Conservation (phyloP, 169 alveolate species). For the Sarcocystis neurona region DNA sequence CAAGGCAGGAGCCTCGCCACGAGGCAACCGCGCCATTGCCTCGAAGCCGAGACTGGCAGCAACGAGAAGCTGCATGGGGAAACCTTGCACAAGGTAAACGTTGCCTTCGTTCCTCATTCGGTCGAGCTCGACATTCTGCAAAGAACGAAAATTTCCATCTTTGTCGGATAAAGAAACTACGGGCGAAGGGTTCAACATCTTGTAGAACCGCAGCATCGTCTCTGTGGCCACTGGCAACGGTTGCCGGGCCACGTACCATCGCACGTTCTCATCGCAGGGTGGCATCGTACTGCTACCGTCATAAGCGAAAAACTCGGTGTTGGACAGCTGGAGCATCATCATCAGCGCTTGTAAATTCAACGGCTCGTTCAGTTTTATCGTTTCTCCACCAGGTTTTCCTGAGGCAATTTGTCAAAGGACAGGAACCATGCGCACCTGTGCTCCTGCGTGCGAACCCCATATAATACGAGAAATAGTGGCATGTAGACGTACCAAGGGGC, state of each 20-base stretch:
- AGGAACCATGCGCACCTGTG: too few species aligned
- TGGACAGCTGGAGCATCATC: slow-evolving; percentile 82
- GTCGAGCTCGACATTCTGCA: slow-evolving; percentile 77
- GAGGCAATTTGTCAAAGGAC: too few species aligned
- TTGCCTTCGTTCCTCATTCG: slow-evolving; percentile 74
- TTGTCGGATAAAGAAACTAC: slow-evolving; percentile 64
- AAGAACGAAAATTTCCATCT: slow-evolving; percentile 72
- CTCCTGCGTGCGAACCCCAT: too few species aligned
- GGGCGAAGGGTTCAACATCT: slow-evolving; percentile 74
- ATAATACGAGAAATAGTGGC: too few species aligned
- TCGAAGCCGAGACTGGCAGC: slow-evolving; percentile 67
- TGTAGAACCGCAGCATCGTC: slow-evolving; percentile 79
- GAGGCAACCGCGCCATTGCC: slow-evolving; percentile 55
- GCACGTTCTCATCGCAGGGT: slow-evolving; percentile 80
- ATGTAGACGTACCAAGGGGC: too few species aligned
- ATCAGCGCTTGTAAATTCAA: slow-evolving; percentile 78
- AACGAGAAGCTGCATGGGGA: slow-evolving; percentile 80
- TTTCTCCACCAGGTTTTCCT: too few species aligned
- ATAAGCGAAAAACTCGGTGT: slow-evolving; percentile 78
- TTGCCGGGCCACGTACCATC: slow-evolving; percentile 85
- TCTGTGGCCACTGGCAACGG: slow-evolving; percentile 85
- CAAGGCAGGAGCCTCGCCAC: too few species aligned
- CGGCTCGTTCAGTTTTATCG: slow-evolving; percentile 72
- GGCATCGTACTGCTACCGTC: slow-evolving; percentile 83
- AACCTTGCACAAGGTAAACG: slow-evolving; percentile 79